Evolutionary conservation across 257 asterid genomes (phyloP).

Genomic region (Solanum sitiens): DNA sequence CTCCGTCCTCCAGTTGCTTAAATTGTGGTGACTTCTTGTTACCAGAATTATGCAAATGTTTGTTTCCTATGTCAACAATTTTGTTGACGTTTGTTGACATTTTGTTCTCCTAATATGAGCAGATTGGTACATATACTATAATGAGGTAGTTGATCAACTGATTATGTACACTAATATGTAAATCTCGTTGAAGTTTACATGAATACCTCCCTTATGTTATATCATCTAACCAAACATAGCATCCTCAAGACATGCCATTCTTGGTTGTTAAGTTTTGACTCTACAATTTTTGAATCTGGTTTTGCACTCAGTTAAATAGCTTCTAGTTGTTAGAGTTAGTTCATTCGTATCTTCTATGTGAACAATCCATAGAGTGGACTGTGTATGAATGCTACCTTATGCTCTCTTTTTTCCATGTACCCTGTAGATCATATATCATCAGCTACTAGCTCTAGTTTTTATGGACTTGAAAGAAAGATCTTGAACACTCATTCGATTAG

Average conservation of each 20-base stretch:
- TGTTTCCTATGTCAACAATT: neutral
- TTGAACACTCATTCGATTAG: neutral
- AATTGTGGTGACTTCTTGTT: neutral
- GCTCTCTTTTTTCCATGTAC: neutral
- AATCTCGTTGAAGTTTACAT: neutral
- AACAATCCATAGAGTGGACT: neutral
- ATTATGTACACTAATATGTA: neutral
- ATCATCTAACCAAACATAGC: neutral
- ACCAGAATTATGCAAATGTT: neutral
- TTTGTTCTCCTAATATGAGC: neutral
- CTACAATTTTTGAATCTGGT: too few species aligned
- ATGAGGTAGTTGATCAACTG: neutral
- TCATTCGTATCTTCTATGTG: neutral
- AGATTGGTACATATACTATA: neutral
- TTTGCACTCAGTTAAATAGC: neutral
- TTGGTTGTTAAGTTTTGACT: neutral
- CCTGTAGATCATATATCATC: neutral
- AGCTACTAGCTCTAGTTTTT: neutral
- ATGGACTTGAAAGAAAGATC: neutral
- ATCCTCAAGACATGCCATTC: neutral
- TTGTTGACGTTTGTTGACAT: neutral
- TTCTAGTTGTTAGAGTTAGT: neutral
- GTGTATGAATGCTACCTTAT: neutral
- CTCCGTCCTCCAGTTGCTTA: slow-evolving; percentile 43
- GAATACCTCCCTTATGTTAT: neutral